Evolutionary conservation across 352 stramenopile genomes (phyloP), one percentile per base, ranked within the genome.

Genomic region (Pythium biforme): DNA sequence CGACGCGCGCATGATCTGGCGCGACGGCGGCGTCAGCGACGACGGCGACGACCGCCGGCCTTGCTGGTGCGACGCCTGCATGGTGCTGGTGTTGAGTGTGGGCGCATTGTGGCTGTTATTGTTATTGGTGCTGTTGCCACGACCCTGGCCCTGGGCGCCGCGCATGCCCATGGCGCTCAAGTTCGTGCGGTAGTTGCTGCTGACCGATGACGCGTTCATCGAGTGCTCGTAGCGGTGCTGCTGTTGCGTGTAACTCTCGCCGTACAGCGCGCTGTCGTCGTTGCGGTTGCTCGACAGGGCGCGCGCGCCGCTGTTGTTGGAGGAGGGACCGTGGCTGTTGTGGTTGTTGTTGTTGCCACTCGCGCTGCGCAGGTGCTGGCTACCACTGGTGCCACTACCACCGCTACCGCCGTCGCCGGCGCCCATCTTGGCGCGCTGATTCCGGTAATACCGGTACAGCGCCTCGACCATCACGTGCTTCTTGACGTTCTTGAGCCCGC

Each of bases 401-500:
- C 41, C 29, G 23, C 50, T 23, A 8, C 27, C 20, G 22, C 53
- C 55, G 1, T 68, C 48, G 2, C 43, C 45, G 1, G 51, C 19
- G 10, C 8, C 15, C 5, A 86, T 70, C 69, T 86, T 78, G 1
- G 82, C 72, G 14, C 75, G 76, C 55, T 86, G 77, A 45, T 78
- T 89, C 26, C 80, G 77, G 68, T 92, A 89, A 52, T 89, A 92
- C 8, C 83, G 79, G 51, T 92, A 92, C 22, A 92, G 41, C 33
- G 83, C 83, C 51, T 92, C 83, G 27, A 92, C 83, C 83, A 92
- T 92, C 67, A 92, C 83, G 63, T 92, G 83, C 69, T 92, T 92
- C 69, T 92, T 92, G 22, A 92, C 83, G 60, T 92, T 92, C 73
- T 92, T 92, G 27, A 92, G 71, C 0, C 83, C 83, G 31, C 83